Base-by-base conservation (phyloP, 257 asterid species). In the Craterostigma plantagineum region DNA sequence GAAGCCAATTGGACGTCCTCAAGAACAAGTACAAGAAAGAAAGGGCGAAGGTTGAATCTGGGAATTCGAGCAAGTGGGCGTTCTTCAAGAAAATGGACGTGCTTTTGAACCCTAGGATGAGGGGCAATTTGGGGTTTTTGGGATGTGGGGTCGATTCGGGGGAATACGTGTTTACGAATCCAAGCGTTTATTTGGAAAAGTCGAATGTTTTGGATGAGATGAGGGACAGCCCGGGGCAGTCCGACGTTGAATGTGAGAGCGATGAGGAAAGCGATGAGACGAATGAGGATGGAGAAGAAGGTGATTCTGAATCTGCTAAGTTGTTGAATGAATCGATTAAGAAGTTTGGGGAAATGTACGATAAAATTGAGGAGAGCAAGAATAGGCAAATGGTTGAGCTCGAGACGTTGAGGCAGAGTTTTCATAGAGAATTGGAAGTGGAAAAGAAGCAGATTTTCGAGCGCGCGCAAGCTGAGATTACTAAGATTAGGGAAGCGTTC, bases 61-160 rank as follows among this genome's bases (percentile, higher is more conserved):
- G 86, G 50, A 55, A 60, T 16, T 67, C 51, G 48, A 76, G n/a
- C 63, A 84, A 69, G 42, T 84, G 95, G 95, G 73, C 55, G 39
- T 84, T 76, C 48, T 84, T 69, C 52, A 84, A 84, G 81, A 84
- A 84, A 39, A 71, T 84, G 84, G 95, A 84, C 45, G 75, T 48
- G 16, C 55, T 84, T 46, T 52, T 84, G 81, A 76, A 64, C 49
- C 52, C 61, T 43, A 63, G 78, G 63, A 62, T 55, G 15, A 50
- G 79, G 34, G 83, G 80, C 13, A 63, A 63, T 38, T 54, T 68
- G 42, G 87, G 86, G 8, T 65, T 23, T 23, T 23, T 84, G 60
- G 92, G 92, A 3, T 79, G 95, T 51, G 95, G 95, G 41, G 49
- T 84, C 41, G 93, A 84, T 63, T 76, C 93, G 0, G 95, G 95